A percentile compares a stretch with the other conserved stretches of the same genome.
Evolutionary conservation across 768 basidiomycete species (phyloP).

Genomic region (Leucocoprinus birnbaumii): DNA sequence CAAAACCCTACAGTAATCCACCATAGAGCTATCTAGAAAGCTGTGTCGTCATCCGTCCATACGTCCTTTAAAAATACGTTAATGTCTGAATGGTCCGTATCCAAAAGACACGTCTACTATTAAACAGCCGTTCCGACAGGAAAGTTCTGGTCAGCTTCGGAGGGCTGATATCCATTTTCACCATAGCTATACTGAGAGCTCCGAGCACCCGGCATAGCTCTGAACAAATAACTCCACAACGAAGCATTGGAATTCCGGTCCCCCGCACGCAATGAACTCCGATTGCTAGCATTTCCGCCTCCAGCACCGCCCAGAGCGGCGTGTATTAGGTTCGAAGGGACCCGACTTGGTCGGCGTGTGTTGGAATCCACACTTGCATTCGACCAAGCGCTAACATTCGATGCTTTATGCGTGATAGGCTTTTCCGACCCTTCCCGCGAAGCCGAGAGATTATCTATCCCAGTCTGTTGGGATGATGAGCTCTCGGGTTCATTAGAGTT

Average conservation of each 20-base stretch:
- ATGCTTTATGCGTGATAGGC: constrained; percentile 22
- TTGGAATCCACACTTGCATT: constrained; percentile 28
- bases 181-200: constrained; percentile 4
- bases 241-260: constrained; percentile 20
- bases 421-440: constrained; percentile 1
- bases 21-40: constrained; percentile 5
- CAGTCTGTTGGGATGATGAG: not conserved
- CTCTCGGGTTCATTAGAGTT: not conserved
- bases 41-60: constrained; percentile 2
- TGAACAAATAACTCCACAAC: constrained; percentile 16
- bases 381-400: constrained; percentile 27
- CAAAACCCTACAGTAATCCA: constrained; percentile 46
- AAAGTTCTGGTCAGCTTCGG: not conserved
- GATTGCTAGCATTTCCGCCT: constrained; percentile 18
- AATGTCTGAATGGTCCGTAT: no score
- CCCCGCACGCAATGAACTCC: constrained; percentile 13
- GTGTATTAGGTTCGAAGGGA: constrained; percentile 29
- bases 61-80: not conserved
- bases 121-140: constrained; percentile 15
- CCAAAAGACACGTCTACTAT: no score
- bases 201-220: constrained; percentile 6
- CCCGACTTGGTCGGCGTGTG: constrained; percentile 19
- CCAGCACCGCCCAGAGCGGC: constrained; percentile 34
- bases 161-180: constrained; percentile 1
- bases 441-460: not conserved